Evolutionary conservation across 352 stramenopile species (phyloP).

Genomic region (Globisporangium nagaii): DNA sequence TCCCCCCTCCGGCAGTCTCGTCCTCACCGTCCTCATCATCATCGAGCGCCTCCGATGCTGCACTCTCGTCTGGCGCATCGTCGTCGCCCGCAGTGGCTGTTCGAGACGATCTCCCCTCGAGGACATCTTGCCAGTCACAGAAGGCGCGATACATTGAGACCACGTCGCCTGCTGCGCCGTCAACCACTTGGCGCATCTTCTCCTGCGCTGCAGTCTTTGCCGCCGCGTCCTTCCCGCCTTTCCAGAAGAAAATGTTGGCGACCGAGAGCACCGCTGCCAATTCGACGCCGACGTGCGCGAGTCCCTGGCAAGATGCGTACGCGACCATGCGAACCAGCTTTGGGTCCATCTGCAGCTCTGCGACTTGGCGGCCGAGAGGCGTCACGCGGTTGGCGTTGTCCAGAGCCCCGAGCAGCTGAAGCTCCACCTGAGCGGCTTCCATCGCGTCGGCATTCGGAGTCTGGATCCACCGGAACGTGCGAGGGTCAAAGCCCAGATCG

Average conservation of each 20-base stretch:
- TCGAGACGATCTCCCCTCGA: slow-evolving; percentile 8
- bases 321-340: slow-evolving; percentile 18
- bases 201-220: slow-evolving; percentile 13
- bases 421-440: slow-evolving; percentile 10
- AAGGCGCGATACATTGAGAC: slow-evolving; percentile 19
- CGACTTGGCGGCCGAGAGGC: slow-evolving; percentile 10
- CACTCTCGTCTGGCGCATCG: no score
- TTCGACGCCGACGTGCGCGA: slow-evolving; percentile 10
- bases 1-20: no score
- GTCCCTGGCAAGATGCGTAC: slow-evolving; percentile 1
- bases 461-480: slow-evolving; percentile 17
- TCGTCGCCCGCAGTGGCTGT: no score
- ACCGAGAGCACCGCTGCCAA: slow-evolving; percentile 16
- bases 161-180: slow-evolving; percentile 14
- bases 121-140: slow-evolving; percentile 6
- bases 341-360: slow-evolving; percentile 16
- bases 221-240: slow-evolving; percentile 16
- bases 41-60: neutral
- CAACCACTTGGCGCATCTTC: slow-evolving; percentile 10
- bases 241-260: slow-evolving; percentile 11
- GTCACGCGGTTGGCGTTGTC: slow-evolving; percentile 7
- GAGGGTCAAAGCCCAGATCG: slow-evolving; percentile 12
- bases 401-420: slow-evolving; percentile 12
- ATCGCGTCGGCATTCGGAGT: slow-evolving; percentile 13
- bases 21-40: slow-evolving; percentile 10